phyloP scores from a whole-genome alignment of 2,329 filamentous ascomycete genomes.

The Kalaharituber pfeilii region DNA sequence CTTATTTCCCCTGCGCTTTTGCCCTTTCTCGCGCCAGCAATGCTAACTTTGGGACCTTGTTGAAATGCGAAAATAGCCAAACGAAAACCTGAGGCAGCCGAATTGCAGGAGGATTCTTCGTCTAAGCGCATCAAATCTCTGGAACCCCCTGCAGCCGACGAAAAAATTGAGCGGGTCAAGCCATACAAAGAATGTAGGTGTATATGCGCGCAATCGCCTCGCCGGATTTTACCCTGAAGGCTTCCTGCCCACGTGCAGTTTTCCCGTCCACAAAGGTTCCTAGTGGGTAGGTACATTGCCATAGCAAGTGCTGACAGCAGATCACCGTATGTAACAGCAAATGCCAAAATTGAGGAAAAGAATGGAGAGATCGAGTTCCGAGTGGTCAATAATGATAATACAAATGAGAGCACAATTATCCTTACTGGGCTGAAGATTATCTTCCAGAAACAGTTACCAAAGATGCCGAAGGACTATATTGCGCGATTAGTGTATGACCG shows the following conservation, averaged over 20 bases:
- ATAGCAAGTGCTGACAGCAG: background rate
- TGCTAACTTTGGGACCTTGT: too few species aligned
- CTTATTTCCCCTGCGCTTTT: too few species aligned
- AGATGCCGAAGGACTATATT: slow-evolving; percentile 99
- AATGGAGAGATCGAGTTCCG: slow-evolving; percentile 91
- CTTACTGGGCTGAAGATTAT: slow-evolving; percentile 92
- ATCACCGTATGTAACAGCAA: slow-evolving; percentile 13
- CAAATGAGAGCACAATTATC: slow-evolving; percentile 77
- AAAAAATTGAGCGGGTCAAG: too few species aligned
- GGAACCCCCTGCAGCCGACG: too few species aligned
- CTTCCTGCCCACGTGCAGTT: background rate
- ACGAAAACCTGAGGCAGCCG: too few species aligned
- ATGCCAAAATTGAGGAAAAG: slow-evolving; percentile 77
- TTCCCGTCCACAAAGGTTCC: background rate
- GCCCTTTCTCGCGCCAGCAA: too few species aligned
- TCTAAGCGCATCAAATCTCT: background rate
- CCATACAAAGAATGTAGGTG: slow-evolving; percentile 1
- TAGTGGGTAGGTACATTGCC: background rate
- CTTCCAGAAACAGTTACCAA: slow-evolving; percentile 94
- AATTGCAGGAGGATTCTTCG: too few species aligned
- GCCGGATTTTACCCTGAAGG: too few species aligned
- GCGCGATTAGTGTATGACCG: slow-evolving; percentile 93
- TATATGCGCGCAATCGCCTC: too few species aligned
- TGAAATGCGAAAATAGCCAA: too few species aligned
- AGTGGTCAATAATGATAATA: slow-evolving; percentile 91